Conservation (phyloP, 805 yeast genomes). For the Kazachstania viticola region DNA sequence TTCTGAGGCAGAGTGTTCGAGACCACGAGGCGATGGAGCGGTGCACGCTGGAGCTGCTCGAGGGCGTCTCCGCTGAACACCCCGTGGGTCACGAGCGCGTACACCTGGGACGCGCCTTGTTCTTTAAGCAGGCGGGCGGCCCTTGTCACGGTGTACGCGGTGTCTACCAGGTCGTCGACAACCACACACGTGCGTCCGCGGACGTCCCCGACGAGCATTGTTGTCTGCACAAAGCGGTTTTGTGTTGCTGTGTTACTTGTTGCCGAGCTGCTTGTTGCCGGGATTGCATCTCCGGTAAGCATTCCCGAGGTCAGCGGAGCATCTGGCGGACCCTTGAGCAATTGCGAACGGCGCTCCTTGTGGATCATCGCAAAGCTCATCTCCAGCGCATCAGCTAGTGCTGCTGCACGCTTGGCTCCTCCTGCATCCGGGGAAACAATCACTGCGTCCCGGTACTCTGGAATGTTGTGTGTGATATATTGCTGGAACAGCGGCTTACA, state of each 20-base stretch:
- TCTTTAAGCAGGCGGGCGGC: slow-evolving; percentile 88
- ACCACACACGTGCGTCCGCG: slow-evolving; percentile 76
- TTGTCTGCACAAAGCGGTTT: slow-evolving; percentile 47
- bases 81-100: slow-evolving; percentile 87
- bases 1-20: slow-evolving; percentile 88
- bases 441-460: slow-evolving; percentile 73
- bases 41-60: slow-evolving; percentile 50
- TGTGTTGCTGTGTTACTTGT: slow-evolving; percentile 6
- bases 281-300: slow-evolving; percentile 10
- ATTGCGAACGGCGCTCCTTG: slow-evolving; percentile 65
- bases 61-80: slow-evolving; percentile 87
- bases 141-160: slow-evolving; percentile 81
- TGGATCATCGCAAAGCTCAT: slow-evolving; percentile 90
- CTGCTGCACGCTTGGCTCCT: slow-evolving; percentile 95
- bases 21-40: slow-evolving; percentile 74
- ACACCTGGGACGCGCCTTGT: slow-evolving; percentile 81
- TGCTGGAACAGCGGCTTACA: slow-evolving; percentile 80
- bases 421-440: slow-evolving; percentile 98
- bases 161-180: slow-evolving; percentile 88
- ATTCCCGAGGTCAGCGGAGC: slow-evolving; percentile 22
- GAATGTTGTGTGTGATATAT: slow-evolving; percentile 67
- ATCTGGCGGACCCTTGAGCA: slow-evolving; percentile 27
- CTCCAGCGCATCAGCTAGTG: slow-evolving; percentile 81
- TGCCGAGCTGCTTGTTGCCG: slow-evolving; percentile 9
- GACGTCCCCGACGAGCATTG: slow-evolving; percentile 96